Percentiles rank a stretch among this genome's conserved stretches.
These are phyloP conservation scores for Nicotiana paniculata DNA, from an alignment of 257 asterid species.

Conservation along the genomic window DNA sequence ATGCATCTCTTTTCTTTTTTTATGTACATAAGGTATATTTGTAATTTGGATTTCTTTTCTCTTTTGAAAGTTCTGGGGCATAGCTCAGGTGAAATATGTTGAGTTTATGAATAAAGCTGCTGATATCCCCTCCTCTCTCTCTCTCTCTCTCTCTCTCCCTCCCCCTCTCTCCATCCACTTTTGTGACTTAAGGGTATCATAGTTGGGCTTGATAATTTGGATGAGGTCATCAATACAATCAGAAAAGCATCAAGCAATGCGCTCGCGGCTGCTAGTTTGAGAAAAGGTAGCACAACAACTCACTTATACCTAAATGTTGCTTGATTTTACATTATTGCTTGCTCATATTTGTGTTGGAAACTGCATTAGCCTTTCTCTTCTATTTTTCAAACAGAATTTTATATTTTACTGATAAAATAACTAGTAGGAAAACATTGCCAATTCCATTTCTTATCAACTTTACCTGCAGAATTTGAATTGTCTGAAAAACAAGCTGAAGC, in stretches of 20 bases:
- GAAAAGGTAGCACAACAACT: slow-evolving; percentile 42
- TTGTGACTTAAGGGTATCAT: slow-evolving; percentile 60
- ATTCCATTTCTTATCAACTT: background rate
- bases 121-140: background rate
- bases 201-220: slow-evolving; percentile 83
- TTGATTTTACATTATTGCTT: background rate
- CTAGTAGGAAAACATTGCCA: background rate
- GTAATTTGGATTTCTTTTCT: slow-evolving; percentile 1
- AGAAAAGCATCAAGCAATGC: slow-evolving; percentile 71
- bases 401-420: too few species aligned
- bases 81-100: background rate
- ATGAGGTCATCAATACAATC: slow-evolving; percentile 59
- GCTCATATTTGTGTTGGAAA: background rate
- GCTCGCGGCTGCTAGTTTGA: slow-evolving; percentile 55
- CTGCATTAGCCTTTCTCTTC: background rate
- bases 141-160: background rate
- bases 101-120: background rate
- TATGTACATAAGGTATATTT: background rate
- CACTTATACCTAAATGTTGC: slow-evolving; percentile 1
- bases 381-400: background rate
- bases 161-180: background rate
- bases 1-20: slow-evolving; percentile 8
- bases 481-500: slow-evolving; percentile 96
- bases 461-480: slow-evolving; percentile 69
- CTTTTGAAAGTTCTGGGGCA: background rate